Percentiles rank a stretch among this genome's conserved stretches.
Evolutionary conservation across 2,329 filamentous ascomycete species (phyloP).

Genomic region (Pseudogymnoascus sp.): DNA sequence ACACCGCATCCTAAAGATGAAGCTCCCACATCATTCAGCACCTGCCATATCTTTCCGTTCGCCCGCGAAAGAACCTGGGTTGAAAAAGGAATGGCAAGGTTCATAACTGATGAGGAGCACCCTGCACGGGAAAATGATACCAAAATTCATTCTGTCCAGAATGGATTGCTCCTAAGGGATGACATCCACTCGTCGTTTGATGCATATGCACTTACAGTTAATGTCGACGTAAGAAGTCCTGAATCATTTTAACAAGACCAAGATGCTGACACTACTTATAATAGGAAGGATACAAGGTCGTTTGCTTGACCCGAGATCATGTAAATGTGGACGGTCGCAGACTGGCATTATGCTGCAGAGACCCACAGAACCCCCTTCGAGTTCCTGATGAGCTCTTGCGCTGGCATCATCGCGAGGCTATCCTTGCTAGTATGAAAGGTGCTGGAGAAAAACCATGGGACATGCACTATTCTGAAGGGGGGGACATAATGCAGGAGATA

Average conservation of each 20-base stretch:
- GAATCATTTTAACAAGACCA: background rate
- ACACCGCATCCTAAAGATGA: background rate
- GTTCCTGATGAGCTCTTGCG: constrained; percentile 3
- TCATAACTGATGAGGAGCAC: background rate
- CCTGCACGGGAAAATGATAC: background rate
- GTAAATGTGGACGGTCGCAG: background rate
- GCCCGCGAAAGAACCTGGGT: background rate
- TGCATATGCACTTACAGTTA: background rate
- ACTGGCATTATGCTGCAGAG: background rate
- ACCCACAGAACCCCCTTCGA: background rate
- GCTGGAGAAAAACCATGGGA: background rate
- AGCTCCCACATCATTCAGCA: background rate
- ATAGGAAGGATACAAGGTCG: background rate
- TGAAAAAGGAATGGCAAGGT: background rate
- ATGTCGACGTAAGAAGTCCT: background rate
- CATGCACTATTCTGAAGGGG: background rate
- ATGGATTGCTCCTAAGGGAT: background rate
- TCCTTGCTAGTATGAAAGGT: constrained; percentile 5
- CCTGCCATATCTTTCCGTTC: background rate
- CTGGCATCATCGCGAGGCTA: constrained; percentile 10
- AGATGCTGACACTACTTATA: background rate
- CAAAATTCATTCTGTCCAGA: background rate
- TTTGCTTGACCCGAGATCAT: background rate
- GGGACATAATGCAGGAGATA: background rate
- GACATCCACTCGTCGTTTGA: background rate